Percentiles rank a stretch among this genome's conserved stretches.
Conservation (phyloP, 164 flowering plant species). For the Stephania yunnanensis region DNA sequence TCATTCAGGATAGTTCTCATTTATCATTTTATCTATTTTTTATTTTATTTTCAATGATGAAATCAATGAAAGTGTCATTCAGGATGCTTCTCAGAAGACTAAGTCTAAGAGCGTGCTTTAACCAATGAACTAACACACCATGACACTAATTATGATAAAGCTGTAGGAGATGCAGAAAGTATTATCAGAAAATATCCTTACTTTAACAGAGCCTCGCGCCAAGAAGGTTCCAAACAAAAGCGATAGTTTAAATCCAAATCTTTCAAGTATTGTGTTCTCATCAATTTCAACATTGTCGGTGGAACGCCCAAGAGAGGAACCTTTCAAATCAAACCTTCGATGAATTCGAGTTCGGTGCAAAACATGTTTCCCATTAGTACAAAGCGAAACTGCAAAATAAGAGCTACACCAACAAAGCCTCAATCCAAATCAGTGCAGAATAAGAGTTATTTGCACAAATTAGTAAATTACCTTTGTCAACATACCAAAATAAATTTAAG, state of each 20-base stretch:
- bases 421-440: too few species aligned
- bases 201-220: conserved; percentile 76
- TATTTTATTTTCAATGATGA: background rate
- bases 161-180: background rate
- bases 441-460: too few species aligned
- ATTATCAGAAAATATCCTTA: conserved; percentile 30
- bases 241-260: conserved; percentile 89
- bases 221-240: conserved; percentile 92
- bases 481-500: background rate
- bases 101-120: background rate
- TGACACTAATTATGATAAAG: background rate
- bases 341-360: conserved; percentile 95
- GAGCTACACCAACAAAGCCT: conserved; percentile 10
- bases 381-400: conserved; percentile 79
- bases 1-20: background rate
- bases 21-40: background rate
- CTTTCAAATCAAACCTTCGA: conserved; percentile 94
- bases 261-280: conserved; percentile 87
- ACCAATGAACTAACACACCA: background rate
- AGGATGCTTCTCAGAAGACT: background rate
- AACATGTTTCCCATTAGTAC: conserved; percentile 99
- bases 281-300: conserved; percentile 93
- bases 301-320: conserved; percentile 94
- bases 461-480: background rate
- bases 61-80: background rate